phyloP scores from a whole-genome alignment of 192 early-diverging fungal genomes.

The Coemansia sp. region DNA sequence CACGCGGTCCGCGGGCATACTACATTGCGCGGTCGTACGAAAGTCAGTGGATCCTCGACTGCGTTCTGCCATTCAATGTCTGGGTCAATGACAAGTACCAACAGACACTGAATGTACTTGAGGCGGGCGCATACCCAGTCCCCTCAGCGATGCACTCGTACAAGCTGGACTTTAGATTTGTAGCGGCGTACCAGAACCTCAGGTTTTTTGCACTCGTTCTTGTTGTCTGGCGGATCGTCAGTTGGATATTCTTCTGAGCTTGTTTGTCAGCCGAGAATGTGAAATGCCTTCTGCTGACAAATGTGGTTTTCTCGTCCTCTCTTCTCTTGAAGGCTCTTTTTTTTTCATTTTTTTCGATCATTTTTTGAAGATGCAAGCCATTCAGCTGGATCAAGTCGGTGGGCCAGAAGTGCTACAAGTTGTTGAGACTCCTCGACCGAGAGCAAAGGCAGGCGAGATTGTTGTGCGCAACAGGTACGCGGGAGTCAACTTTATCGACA shows the following conservation, averaged over 20 bases:
- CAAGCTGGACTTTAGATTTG: slow-evolving; percentile 43
- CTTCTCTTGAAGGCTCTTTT: not conserved
- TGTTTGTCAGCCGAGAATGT: too few relatives aligned
- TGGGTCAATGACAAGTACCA: slow-evolving; percentile 35
- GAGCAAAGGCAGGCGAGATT: slow-evolving; percentile 55
- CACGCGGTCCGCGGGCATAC: slow-evolving; percentile 34
- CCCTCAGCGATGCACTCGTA: slow-evolving; percentile 17
- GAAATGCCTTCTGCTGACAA: not conserved
- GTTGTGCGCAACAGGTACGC: slow-evolving; percentile 74
- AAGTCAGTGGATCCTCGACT: slow-evolving; percentile 48
- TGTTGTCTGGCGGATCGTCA: slow-evolving; percentile 11
- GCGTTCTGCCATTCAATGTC: slow-evolving; percentile 17
- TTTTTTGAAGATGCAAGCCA: slow-evolving; percentile 34
- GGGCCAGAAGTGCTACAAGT: slow-evolving; percentile 60
- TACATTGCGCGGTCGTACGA: slow-evolving; percentile 49
- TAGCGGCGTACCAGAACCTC: slow-evolving; percentile 41
- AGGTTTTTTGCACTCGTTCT: slow-evolving; percentile 26
- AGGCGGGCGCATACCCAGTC: slow-evolving; percentile 9
- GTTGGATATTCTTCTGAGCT: slow-evolving; percentile 16
- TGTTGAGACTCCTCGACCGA: slow-evolving; percentile 54
- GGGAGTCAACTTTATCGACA: slow-evolving; percentile 92
- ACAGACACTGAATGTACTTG: slow-evolving; percentile 14
- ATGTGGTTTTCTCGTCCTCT: not conserved
- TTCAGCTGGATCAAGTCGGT: slow-evolving; percentile 57
- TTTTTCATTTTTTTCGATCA: not conserved